Conservation (phyloP, 208 protist species). For the Crithidia bombi region DNA sequence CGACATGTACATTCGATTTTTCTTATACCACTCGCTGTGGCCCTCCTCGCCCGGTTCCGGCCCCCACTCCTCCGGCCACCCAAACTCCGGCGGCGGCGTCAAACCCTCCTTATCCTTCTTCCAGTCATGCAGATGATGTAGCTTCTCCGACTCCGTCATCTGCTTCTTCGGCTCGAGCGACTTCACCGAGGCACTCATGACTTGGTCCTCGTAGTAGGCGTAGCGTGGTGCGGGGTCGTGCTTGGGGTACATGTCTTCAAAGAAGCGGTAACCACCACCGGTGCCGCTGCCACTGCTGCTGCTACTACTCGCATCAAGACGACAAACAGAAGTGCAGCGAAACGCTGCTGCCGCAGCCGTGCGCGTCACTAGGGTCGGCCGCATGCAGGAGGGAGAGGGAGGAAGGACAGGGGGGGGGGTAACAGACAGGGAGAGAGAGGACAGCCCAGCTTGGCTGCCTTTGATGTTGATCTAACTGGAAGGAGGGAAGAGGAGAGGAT, state of each 20-base stretch:
- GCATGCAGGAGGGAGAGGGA: neutral
- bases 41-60: slow-evolving; percentile 87
- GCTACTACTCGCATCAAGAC: neutral
- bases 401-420: too few species aligned
- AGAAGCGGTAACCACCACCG: slow-evolving; percentile 76
- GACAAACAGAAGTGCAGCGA: slow-evolving; percentile 10
- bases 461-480: too few species aligned
- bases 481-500: too few species aligned
- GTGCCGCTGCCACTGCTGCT: slow-evolving; percentile 12
- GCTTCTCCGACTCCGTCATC: slow-evolving; percentile 79
- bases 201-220: slow-evolving; percentile 79
- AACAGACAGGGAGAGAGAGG: too few species aligned
- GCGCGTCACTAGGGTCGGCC: neutral
- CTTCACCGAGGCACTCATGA: slow-evolving; percentile 45
- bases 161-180: slow-evolving; percentile 72
- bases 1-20: slow-evolving; percentile 92
- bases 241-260: slow-evolving; percentile 90
- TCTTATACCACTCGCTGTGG: slow-evolving; percentile 88
- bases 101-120: slow-evolving; percentile 71
- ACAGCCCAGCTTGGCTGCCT: too few species aligned
- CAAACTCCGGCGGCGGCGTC: slow-evolving; percentile 78
- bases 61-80: slow-evolving; percentile 90
- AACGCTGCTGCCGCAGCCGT: slow-evolving; percentile 7
- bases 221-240: slow-evolving; percentile 79
- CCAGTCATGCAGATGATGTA: slow-evolving; percentile 83